Evolutionary conservation across 2,329 filamentous ascomycete species (phyloP).

Genomic region (Pseudogymnoascus sp.): DNA sequence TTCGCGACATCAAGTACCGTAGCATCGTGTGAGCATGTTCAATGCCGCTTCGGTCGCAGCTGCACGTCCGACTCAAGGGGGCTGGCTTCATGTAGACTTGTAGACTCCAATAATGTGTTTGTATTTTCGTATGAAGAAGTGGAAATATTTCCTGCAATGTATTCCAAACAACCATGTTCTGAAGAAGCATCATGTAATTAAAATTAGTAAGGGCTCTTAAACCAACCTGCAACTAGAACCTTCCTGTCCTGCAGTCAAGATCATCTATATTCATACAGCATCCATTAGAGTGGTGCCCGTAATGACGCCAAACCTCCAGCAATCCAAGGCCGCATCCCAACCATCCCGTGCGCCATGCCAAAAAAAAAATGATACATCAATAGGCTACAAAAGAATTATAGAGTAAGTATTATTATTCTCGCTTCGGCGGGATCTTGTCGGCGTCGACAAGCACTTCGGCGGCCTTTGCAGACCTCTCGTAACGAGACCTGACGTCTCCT

Average conservation of each 20-base stretch:
- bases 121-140: neutral
- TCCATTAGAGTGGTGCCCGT: slow-evolving; percentile 2
- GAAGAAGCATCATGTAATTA: slow-evolving; percentile 5
- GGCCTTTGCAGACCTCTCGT: slow-evolving; percentile 22
- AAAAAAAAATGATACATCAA: slow-evolving; percentile 3
- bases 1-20: neutral
- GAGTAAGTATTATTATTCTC: slow-evolving; percentile 7
- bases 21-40: neutral
- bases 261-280: slow-evolving; percentile 6
- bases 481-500: slow-evolving; percentile 21
- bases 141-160: neutral
- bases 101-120: neutral
- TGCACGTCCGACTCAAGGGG: neutral
- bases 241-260: slow-evolving; percentile 7
- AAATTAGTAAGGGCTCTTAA: slow-evolving; percentile 5
- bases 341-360: slow-evolving; percentile 3
- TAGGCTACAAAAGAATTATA: slow-evolving; percentile 6
- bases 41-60: neutral
- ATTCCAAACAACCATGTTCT: slow-evolving; percentile 7
- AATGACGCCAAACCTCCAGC: slow-evolving; percentile 5
- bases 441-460: slow-evolving; percentile 22
- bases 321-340: slow-evolving; percentile 6
- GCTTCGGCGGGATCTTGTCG: slow-evolving; percentile 6
- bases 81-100: neutral
- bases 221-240: slow-evolving; percentile 7